Evolutionary conservation across 176 grass and related monocot species (phyloP), one percentile per base, ranked within the genome.

Genomic region (Aegilops umbellulata): DNA sequence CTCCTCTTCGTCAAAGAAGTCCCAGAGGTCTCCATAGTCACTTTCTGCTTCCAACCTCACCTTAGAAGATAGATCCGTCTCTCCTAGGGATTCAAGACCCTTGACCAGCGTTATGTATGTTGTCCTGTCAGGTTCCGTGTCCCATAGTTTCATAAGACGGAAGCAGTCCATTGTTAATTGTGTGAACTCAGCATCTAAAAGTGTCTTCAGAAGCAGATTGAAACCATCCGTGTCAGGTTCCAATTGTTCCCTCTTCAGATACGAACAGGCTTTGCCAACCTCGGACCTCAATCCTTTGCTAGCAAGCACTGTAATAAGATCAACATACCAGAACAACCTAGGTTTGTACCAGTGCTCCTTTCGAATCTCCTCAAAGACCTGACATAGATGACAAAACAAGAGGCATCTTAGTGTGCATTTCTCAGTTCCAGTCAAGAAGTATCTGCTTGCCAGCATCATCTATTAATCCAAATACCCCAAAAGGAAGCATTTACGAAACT

Each of bases 281-380:
- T 98, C 86, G 1, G 88, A 84, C 10, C 26, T 25, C 67, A 98
- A 86, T 66, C 73, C 88, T 47, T 79, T 83, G 26, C 81, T 92
- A 36, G 93, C 91, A 64, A 98, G 84, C 79, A 90, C 86, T 39
- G 80, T 92, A 30, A 95, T 74, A 85, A 98, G 89, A 85, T 95
- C 88, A 22, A 87, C 47, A 1, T 95, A 98, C 87, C 88, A 80
- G 30, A 82, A 82, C 61, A 98, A 84, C 32, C 83, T 87, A 20
- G 96, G 93, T 32, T 41, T 94, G 80, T 98, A 95, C 91, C 96
- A 95, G 58, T 95, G 87, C 86, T 98, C 93, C 81, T 94, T 94
- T 6, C 84, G 80, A 81, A 95, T 93, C 87, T 94, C 93, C 60
- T 98, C 95, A 78, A 98, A 95, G 20, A 94, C 93, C 93, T 91